These are phyloP conservation scores for Diutina pseudorugosa DNA, from an alignment of 1,139 yeast species.

Conservation along the genomic window DNA sequence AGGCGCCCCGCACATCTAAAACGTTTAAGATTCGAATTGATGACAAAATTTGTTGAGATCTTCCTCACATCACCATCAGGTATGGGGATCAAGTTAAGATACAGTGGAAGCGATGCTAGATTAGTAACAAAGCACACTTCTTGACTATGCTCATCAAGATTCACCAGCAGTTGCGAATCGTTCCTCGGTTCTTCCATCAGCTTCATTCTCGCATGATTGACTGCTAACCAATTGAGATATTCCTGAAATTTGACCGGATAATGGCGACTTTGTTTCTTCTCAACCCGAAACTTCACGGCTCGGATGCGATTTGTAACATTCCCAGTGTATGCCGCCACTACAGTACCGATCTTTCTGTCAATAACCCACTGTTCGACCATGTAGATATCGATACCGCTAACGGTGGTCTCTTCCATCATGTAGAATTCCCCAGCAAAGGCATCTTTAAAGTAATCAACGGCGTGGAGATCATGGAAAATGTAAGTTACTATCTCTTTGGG, in stretches of 20 bases:
- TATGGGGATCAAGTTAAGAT: slow-evolving; percentile 57
- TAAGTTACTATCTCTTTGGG: slow-evolving; percentile 25
- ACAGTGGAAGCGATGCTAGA: slow-evolving; percentile 67
- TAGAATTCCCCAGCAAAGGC: slow-evolving; percentile 31
- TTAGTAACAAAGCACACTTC: slow-evolving; percentile 66
- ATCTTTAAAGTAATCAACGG: slow-evolving; percentile 33
- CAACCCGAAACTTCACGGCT: slow-evolving; percentile 46
- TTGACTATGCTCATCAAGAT: background rate
- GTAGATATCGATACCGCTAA: slow-evolving; percentile 74
- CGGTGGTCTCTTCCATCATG: slow-evolving; percentile 28
- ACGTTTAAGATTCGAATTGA: slow-evolving; percentile 67
- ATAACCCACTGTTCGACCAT: slow-evolving; percentile 92
- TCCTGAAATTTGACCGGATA: slow-evolving; percentile 52
- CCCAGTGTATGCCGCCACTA: slow-evolving; percentile 79
- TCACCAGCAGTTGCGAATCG: background rate
- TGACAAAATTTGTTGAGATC: slow-evolving; percentile 45
- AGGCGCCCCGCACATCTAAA: slow-evolving; percentile 81
- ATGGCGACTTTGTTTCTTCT: slow-evolving; percentile 39
- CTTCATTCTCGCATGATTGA: slow-evolving; percentile 40
- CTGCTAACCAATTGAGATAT: slow-evolving; percentile 54
- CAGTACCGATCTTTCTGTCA: slow-evolving; percentile 51
- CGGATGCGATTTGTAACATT: slow-evolving; percentile 49
- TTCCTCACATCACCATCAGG: slow-evolving; percentile 47
- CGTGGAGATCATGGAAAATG: slow-evolving; percentile 39
- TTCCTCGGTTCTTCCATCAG: slow-evolving; percentile 25